phyloP scores from a whole-genome alignment of 164 flowering plant species.

The Kalanchoe fedtschenkoi region DNA sequence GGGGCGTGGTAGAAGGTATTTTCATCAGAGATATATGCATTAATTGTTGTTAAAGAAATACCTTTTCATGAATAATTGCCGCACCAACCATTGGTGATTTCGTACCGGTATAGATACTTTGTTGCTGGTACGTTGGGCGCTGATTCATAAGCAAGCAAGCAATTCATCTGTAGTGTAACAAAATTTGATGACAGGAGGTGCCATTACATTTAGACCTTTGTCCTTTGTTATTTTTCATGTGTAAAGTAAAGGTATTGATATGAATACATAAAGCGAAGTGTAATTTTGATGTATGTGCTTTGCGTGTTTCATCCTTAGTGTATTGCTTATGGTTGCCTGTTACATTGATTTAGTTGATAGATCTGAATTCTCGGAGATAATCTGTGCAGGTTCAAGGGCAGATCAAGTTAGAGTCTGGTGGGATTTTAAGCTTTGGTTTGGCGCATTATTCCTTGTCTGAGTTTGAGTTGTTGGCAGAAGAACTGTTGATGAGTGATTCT shows the following conservation, averaged over 20 bases:
- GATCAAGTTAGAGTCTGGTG: constrained; percentile 56
- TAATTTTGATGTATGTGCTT: not conserved
- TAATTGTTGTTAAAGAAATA: too few species aligned
- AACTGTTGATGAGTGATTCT: constrained; percentile 94
- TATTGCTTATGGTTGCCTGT: not conserved
- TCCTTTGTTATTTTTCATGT: not conserved
- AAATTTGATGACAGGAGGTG: not conserved
- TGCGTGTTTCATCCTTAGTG: not conserved
- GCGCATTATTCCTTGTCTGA: constrained; percentile 72
- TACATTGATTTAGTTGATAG: not conserved
- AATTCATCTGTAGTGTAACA: not conserved
- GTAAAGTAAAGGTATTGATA: not conserved
- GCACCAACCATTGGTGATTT: not conserved
- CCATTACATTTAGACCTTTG: not conserved
- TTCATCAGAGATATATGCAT: too few species aligned
- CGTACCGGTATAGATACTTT: not conserved
- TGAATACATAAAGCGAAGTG: not conserved
- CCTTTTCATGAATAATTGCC: too few species aligned
- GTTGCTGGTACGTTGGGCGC: not conserved
- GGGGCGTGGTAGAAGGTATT: too few species aligned
- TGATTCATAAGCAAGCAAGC: not conserved
- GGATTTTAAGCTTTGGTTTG: constrained; percentile 77
- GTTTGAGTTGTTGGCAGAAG: constrained; percentile 94
- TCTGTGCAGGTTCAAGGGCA: constrained; percentile 82
- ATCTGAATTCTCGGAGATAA: not conserved